Base-by-base conservation (phyloP, 1,284 basidiomycete species). In the Wallemia ichthyophaga region DNA sequence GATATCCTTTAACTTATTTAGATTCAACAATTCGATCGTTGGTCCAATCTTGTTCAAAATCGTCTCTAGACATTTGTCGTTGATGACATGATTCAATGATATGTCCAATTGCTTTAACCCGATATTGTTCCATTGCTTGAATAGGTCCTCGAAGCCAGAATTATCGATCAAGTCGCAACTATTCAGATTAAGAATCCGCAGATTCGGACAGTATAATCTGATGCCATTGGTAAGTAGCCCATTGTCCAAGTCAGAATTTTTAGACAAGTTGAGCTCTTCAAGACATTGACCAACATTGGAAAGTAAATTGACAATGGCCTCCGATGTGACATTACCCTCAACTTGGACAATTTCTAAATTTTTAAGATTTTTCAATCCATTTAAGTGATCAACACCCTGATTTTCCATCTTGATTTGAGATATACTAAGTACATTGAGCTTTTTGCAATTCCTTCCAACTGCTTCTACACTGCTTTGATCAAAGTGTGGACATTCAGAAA, bases 401-500 rank as follows among this genome's bases (percentile, higher is more conserved):
- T 84, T 80, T 59, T 75, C 68, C 60, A 94, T 69, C 63, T 78
- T 73, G 5, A 95, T 72, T 66, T 94, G 85, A 59, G 79, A 78
- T 31, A 98, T 72, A 1, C 83, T 76, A 1, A 98, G 76, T 60
- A 81, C 78, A 7, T 70, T 74, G 21, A 98, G 70, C 21, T 71
- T 70, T 1, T 75, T 73, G 63, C 83, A 88, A 59, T 74, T 69
- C 25, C 74, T 65, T 19, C 81, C 77, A 37, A 96, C 76, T 1
- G 75, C 68, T 25, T 76, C 66, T 60, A 85, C 71, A 65, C 82
- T 85, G 9, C 77, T 75, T 1, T 80, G 66, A 67, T 92, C 81
- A 68, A 98, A 91, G 5, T 89, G 79, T 1, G 89, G 87, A 62
- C 83, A 85, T 67, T 70, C 58, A 33, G 59, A 58, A 55, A 96